Evolutionary conservation across 2,329 filamentous ascomycete species (phyloP).

Genomic region (Colletotrichum sp.): DNA sequence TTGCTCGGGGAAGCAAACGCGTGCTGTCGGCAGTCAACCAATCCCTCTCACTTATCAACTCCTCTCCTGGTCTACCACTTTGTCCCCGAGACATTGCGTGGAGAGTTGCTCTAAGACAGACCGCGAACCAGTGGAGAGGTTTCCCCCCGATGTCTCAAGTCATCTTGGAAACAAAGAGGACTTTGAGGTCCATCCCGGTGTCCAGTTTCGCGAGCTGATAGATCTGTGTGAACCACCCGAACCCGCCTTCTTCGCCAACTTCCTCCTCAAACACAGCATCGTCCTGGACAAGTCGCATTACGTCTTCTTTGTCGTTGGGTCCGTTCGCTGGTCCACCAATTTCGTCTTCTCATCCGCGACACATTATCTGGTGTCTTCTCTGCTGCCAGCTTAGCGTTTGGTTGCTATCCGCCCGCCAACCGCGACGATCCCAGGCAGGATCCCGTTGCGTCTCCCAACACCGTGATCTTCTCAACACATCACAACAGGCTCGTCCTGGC

Average conservation of each 20-base stretch:
- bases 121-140: slow-evolving; percentile 28
- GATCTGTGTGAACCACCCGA: slow-evolving; percentile 25
- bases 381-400: slow-evolving; percentile 5
- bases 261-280: slow-evolving; percentile 1
- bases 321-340: not conserved
- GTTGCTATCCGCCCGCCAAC: not conserved
- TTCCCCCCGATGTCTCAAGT: slow-evolving; percentile 35
- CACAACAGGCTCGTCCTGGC: not conserved
- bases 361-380: not conserved
- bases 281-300: slow-evolving; percentile 9
- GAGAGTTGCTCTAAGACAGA: slow-evolving; percentile 21
- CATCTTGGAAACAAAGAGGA: slow-evolving; percentile 34
- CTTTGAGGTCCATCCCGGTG: slow-evolving; percentile 26
- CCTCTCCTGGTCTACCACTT: not conserved
- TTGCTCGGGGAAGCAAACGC: slow-evolving; percentile 9
- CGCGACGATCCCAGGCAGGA: slow-evolving; percentile 2
- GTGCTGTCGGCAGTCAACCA: not conserved
- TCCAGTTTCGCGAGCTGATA: slow-evolving; percentile 23
- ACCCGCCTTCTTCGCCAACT: slow-evolving; percentile 22
- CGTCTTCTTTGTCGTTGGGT: slow-evolving; percentile 4
- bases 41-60: slow-evolving; percentile 1
- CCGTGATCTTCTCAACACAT: not conserved
- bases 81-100: slow-evolving; percentile 20
- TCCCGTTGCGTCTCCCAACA: not conserved
- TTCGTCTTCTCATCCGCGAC: slow-evolving; percentile 7